Conservation (phyloP, 169 alveolate genomes). For the Plasmodium coatneyi region DNA sequence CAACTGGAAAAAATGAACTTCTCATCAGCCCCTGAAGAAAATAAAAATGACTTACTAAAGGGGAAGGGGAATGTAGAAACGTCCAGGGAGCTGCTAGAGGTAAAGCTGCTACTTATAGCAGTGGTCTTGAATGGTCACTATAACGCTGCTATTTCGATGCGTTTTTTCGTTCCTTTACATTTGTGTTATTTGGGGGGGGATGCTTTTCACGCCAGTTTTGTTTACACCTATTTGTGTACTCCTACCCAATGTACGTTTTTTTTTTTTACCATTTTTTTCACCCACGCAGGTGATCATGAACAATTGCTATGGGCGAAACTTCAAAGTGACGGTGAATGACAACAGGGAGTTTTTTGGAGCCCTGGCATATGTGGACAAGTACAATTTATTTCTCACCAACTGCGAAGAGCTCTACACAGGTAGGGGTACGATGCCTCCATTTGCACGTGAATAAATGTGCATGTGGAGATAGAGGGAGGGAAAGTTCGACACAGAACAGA, state of each 20-base stretch:
- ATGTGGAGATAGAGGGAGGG: neutral
- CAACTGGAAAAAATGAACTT: constrained; percentile 13
- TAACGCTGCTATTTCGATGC: neutral
- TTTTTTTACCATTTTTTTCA: neutral
- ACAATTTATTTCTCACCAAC: constrained; percentile 32
- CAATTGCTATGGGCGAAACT: constrained; percentile 2
- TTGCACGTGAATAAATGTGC: neutral
- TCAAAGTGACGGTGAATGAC: constrained; percentile 56
- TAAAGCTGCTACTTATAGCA: neutral
- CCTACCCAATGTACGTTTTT: neutral
- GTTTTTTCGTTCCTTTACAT: neutral
- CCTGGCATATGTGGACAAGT: constrained; percentile 43
- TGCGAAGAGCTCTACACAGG: constrained; percentile 69
- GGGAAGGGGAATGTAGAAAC: constrained; percentile 41
- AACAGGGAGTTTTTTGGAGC: constrained; percentile 59
- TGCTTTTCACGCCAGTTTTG: neutral
- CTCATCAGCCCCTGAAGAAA: constrained; percentile 21
- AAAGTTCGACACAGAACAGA: neutral
- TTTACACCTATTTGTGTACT: neutral
- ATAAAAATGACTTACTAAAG: constrained; percentile 31
- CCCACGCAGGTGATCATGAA: constrained; percentile 27
- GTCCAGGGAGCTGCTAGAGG: constrained; percentile 34
- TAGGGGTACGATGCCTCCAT: neutral
- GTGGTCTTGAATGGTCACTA: neutral
- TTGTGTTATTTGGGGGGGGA: neutral